Conservation (phyloP, 768 basidiomycete species). For the Boletus rubropictus region DNA sequence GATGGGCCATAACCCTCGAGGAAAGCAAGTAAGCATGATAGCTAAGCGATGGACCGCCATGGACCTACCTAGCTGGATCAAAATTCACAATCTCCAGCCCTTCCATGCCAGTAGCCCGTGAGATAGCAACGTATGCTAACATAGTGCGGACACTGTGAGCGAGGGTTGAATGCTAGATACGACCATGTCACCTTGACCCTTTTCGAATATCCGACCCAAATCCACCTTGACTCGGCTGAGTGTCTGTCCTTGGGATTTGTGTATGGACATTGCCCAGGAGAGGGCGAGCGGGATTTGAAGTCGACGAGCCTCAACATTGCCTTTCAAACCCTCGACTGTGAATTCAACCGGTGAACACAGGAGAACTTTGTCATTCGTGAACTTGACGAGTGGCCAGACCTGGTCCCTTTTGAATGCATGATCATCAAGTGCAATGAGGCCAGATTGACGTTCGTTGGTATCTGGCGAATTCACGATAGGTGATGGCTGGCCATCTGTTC, state of each 20-base stretch:
- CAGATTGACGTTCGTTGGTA: not conserved
- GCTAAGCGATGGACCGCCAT: not conserved
- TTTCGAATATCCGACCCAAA: conserved; percentile 85
- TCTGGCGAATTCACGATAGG: not conserved
- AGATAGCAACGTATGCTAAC: conserved; percentile 34
- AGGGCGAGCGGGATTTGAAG: conserved; percentile 75
- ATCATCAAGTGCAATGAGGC: conserved; percentile 15
- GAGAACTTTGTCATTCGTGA: conserved; percentile 27
- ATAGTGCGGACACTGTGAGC: not conserved
- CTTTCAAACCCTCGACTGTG: conserved; percentile 29
- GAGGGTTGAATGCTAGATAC: not conserved
- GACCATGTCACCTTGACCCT: conserved; percentile 46
- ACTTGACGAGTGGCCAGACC: conserved; percentile 34
- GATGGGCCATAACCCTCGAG: conserved; percentile 34
- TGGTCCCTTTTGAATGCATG: conserved; percentile 14
- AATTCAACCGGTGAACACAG: conserved; percentile 34
- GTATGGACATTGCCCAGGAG: conserved; percentile 97
- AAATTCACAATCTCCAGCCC: conserved; percentile 37
- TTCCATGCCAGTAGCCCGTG: conserved; percentile 38
- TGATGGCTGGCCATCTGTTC: conserved; percentile 5
- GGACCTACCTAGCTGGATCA: conserved; percentile 27
- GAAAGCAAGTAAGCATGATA: conserved; percentile 1
- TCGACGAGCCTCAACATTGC: conserved; percentile 32
- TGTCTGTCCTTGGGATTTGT: conserved; percentile 97
- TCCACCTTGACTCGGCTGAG: conserved; percentile 92